Evolutionary conservation across 2,329 filamentous ascomycete species (phyloP).

Genomic region (Delphinella strobiligena): DNA sequence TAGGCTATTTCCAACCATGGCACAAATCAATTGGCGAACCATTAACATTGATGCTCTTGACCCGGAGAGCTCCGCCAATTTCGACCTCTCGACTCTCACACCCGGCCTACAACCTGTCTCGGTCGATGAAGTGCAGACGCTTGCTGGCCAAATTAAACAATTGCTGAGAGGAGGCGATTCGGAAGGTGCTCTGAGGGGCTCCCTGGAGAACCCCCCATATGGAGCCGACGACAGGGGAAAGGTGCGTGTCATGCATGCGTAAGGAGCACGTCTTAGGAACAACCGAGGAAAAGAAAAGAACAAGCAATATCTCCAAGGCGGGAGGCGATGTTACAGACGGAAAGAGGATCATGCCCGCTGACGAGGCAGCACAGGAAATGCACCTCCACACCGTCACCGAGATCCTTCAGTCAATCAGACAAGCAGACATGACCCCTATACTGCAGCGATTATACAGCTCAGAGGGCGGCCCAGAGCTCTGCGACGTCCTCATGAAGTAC

Average conservation of each 20-base stretch:
- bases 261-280: too few relatives aligned
- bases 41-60: constrained; percentile 90
- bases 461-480: constrained; percentile 67
- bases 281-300: too few relatives aligned
- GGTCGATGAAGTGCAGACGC: constrained; percentile 65
- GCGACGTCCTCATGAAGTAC: constrained; percentile 97
- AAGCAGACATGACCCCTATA: constrained; percentile 86
- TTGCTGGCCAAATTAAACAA: constrained; percentile 75
- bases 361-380: constrained; percentile 49
- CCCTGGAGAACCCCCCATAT: constrained; percentile 74
- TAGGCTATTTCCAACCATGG: constrained; percentile 31
- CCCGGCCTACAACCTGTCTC: constrained; percentile 63
- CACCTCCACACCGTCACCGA: constrained; percentile 83
- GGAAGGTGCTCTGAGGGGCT: constrained; percentile 74
- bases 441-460: constrained; percentile 68
- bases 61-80: constrained; percentile 83
- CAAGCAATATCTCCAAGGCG: too few relatives aligned
- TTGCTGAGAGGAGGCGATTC: constrained; percentile 75
- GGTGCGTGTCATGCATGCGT: too few relatives aligned
- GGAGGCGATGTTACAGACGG: constrained; percentile 13
- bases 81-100: constrained; percentile 73
- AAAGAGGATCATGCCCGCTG: neutral
- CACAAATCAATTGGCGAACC: constrained; percentile 58
- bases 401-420: constrained; percentile 90
- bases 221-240: constrained; percentile 42